Base-by-base conservation (phyloP, 495 filamentous ascomycete genomes). In the Viridothelium virens region DNA sequence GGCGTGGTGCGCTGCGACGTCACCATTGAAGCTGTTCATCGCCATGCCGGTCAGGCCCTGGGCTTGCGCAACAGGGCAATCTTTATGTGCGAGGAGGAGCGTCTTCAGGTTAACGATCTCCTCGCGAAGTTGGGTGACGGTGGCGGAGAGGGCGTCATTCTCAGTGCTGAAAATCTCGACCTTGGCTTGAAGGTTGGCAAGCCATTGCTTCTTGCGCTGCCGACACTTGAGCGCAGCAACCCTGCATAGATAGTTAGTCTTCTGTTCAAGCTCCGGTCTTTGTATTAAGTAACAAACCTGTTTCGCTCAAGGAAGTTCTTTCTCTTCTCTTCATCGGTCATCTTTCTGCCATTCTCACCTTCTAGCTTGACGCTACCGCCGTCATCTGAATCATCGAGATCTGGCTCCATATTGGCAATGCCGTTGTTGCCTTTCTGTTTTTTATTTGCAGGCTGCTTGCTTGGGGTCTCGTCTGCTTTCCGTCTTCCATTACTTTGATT, bases 121-220 rank as follows among this genome's bases (percentile, higher is more conserved):
- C 75, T 97, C 94, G 44, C 93, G 86, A 1, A 98, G 79, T 66
- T 87, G 83, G 36, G 88, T 85, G 64, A 97, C 92, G 59, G 92
- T 91, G 5, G 86, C 82, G 25, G 88, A 90, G 62, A 98, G 83
- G 4, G 85, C 85, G 71, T 98, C 94, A 70, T 97, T 97, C 79
- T 98, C 94, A 3, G 81, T 86, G 47, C 86, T 90, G 73, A 89
- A 97, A 53, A 96, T 78, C 73, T 98, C 94, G 38, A 97, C 94
- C 76, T 98, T 98, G 33, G 84, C 84, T 76, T 98, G 94, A 2
- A 98, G 83, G 73, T 96, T 98, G 16, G 90, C 89, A 56, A 98
- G 85, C 94, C 94, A 98, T 74, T 97, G 94, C 80, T 98, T 98
- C 82, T 98, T 98, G 5, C 94, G 87, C 75, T 98, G 94, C 65